These are phyloP conservation scores for Magnusiomyces ingens DNA, from an alignment of 1,139 yeast species.

Conservation along the genomic window DNA sequence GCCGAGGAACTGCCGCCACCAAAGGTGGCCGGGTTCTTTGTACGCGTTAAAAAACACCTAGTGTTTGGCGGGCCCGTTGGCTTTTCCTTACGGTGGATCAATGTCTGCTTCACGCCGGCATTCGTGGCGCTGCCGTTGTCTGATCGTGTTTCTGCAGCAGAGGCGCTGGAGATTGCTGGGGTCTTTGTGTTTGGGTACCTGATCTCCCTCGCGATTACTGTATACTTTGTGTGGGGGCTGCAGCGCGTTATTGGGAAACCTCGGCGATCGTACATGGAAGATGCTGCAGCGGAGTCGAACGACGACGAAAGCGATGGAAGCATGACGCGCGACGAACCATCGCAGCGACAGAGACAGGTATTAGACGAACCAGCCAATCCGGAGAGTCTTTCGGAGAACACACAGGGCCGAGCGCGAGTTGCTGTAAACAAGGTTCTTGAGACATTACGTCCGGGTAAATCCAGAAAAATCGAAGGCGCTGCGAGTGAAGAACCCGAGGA, in stretches of 20 bases:
- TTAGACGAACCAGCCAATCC: too few relatives aligned
- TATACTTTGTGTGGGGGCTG: constrained; percentile 40
- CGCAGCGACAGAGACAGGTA: too few relatives aligned
- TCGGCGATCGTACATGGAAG: constrained; percentile 24
- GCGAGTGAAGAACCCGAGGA: too few relatives aligned
- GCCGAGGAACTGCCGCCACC: constrained; percentile 35
- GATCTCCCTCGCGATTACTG: constrained; percentile 44
- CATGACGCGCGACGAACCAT: too few relatives aligned
- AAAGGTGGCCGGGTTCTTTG: neutral
- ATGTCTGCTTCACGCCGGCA: constrained; percentile 70
- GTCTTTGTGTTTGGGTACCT: constrained; percentile 63
- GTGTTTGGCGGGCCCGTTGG: constrained; percentile 31
- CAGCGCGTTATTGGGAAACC: constrained; percentile 35
- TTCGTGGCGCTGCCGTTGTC: constrained; percentile 66
- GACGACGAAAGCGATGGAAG: neutral
- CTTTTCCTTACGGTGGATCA: constrained; percentile 69
- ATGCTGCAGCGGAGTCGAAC: constrained; percentile 2
- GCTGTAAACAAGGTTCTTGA: too few relatives aligned
- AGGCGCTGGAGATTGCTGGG: constrained; percentile 67
- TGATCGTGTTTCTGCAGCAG: constrained; percentile 54
- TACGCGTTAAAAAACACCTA: neutral
- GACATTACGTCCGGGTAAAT: too few relatives aligned
- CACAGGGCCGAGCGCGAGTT: too few relatives aligned
- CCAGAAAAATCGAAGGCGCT: too few relatives aligned
- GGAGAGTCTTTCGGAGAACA: too few relatives aligned